Evolutionary conservation across 2,329 filamentous ascomycete species (phyloP), one percentile per base, ranked within the genome.

Genomic region (Phyllosticta citriasiana): DNA sequence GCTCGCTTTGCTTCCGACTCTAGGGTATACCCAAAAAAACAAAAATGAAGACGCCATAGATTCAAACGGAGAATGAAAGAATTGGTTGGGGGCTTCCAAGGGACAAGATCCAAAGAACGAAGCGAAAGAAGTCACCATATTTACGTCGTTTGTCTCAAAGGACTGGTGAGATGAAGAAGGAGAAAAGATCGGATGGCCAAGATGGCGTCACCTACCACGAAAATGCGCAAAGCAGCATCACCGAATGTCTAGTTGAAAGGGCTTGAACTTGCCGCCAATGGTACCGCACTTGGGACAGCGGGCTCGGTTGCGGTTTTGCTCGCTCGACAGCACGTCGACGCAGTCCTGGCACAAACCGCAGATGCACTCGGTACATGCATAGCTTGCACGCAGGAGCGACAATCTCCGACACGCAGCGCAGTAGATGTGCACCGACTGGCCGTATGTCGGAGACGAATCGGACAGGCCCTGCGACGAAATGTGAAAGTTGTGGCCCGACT

Each of bases 341-440:
- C 93, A 97, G 63, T 91, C 85, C 65, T 87, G 85, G 74, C 94
- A 97, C 57, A 97, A 82, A 16, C 92, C 93, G 72, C 91, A 96
- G 65, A 97, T 96, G 73, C 94, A 97, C 74, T 97, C 92, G 1
- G 92, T 96, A 73, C 93, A 97, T 24, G 93, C 93, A 70, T 91
- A 97, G 35, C 90, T 94, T 68, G 93, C 88, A 69, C 86, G 87
- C 26, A 97, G 78, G 10, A 87, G 78, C 57, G 88, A 92, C 19
- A 91, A 80, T 47, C 87, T 84, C 65, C 89, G 86, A 71, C 93
- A 97, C 55, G 88, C 89, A 22, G 92, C 89, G 72, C 93, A 97
- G 72, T 96, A 96, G 52, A 97, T 96, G 71, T 96, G 89, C 2
- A 93, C 88, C 33, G 73, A 69, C 50, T 74, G 73, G 10, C 67